Base-by-base conservation (phyloP, 2,329 filamentous ascomycete genomes). In the Epichloe glyceriae region DNA sequence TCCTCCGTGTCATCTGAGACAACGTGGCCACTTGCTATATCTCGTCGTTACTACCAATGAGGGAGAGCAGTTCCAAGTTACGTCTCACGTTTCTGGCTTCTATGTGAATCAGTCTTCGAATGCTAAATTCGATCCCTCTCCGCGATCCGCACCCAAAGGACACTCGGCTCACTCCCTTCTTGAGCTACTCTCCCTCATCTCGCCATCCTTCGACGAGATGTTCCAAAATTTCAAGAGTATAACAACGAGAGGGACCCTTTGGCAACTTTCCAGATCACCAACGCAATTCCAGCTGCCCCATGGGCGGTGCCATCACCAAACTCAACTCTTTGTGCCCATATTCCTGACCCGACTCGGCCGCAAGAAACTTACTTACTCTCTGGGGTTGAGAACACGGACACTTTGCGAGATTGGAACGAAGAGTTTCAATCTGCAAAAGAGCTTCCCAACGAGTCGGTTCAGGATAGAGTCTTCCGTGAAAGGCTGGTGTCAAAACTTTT, bases 371-470 rank as follows among this genome's bases (percentile, higher is more conserved):
- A 88, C 64, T 73, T 98, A 53, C 82, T 97, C 53, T 80, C 87
- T 19, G 94, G 94, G 33, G 83, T 90, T 26, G 93, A 98, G 62
- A 95, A 91, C 64, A 88, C 88, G 0, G 93, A 98, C 63, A 95
- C 89, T 4, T 74, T 98, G 55, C 82, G 93, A 52, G 93, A 98
- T 67, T 98, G 94, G 91, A 98, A 98, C 61, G 93, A 98, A 67
- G 93, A 98, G 64, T 95, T 98, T 64, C 93, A 98, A 68, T 95
- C 91, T 2, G 95, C 93, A 11, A 84, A 88, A 61, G 93, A 98
- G 67, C 78, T 98, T 56, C 90, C 91, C 35, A 91, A 89, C 63
- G 91, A 96, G 56, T 88, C 83, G 7, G 86, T 98, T 11, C 91
- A 96, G 67, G 93, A 98, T 64, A 83, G 91, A 50, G 90, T 98